Base-by-base conservation (phyloP, 2,329 filamentous ascomycete species). In the Coniochaeta pulveracea region DNA sequence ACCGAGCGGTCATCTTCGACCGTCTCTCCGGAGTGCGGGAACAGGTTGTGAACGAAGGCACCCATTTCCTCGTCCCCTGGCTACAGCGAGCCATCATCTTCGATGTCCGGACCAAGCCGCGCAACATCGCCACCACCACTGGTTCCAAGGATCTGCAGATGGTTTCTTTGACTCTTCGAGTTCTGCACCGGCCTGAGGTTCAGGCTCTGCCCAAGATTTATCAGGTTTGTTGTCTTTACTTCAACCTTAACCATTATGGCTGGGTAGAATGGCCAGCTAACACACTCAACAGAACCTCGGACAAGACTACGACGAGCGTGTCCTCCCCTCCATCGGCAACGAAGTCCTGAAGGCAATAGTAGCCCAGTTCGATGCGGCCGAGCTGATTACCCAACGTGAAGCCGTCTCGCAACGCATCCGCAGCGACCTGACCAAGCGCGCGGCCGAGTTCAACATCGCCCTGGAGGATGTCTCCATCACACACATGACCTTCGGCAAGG, bases 91-190 rank as follows among this genome's bases (percentile, higher is more conserved):
- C 81, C 49, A 86, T 98, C 63, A 70, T 93, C 56, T 98, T 93
- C 58, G 91, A 98, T 65, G 91, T 98, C 45, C 80, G 91, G 43
- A 98, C 93, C 37, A 93, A 93, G 72, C 91, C 91, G 40, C 76
- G 91, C 55, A 96, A 94, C 59, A 96, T 98, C 57, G 85, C 83
- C 45, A 98, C 91, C 18, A 98, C 91, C 16, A 98, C 91, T 10
- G 91, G 91, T 38, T 89, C 81, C 72, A 98, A 98, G 76, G 91
- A 98, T 65, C 63, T 98, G 70, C 91, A 98, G 69, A 98, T 98
- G 91, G 91, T 98, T 52, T 95, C 86, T 72, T 72, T 98, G 70
- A 98, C 91, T 34, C 72, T 98, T 56, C 76, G 91, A 60, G 91
- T 98, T 43, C 63, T 98, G 58, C 89, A 96, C 64, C 74, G 93